A percentile compares a stretch with the other conserved stretches of the same genome.
phyloP scores from a whole-genome alignment of 2,329 filamentous ascomycete species.

The Neurospora sp. region DNA sequence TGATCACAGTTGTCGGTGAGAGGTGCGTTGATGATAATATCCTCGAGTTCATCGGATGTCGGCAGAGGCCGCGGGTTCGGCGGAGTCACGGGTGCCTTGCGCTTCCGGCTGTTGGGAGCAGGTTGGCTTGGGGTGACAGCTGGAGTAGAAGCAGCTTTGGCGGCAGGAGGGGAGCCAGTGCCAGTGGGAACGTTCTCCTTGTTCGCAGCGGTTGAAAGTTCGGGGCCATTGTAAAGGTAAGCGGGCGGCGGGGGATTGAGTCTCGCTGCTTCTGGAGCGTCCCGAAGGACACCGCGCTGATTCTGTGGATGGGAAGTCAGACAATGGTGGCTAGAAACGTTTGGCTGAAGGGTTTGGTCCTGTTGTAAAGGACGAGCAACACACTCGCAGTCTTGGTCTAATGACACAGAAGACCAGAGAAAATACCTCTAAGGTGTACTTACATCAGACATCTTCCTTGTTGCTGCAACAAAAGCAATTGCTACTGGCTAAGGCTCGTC shows the following conservation, averaged over 20 bases:
- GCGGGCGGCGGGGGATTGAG: background rate
- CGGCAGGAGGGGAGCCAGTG: background rate
- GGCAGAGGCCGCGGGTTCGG: background rate
- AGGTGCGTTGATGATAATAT: constrained; percentile 1
- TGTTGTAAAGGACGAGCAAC: background rate
- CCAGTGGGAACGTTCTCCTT: background rate
- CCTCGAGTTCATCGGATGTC: constrained; percentile 6
- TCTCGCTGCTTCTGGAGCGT: background rate
- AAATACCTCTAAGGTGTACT: background rate
- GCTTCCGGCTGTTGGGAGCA: constrained; percentile 9
- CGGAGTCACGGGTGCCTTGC: constrained; percentile 11
- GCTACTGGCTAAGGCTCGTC: background rate
- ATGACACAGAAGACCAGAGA: background rate
- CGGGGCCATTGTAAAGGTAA: background rate
- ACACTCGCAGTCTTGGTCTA: background rate
- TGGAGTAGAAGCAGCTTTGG: background rate
- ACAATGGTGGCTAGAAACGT: background rate
- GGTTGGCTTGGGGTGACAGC: background rate
- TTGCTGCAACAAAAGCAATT: background rate
- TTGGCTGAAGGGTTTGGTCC: background rate
- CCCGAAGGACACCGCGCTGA: background rate
- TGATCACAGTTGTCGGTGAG: constrained; percentile 14
- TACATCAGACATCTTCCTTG: background rate
- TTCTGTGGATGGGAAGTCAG: background rate
- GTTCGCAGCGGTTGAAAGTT: background rate